phyloP scores from a whole-genome alignment of 352 stramenopile species.

The Phytophthora crassamura region DNA sequence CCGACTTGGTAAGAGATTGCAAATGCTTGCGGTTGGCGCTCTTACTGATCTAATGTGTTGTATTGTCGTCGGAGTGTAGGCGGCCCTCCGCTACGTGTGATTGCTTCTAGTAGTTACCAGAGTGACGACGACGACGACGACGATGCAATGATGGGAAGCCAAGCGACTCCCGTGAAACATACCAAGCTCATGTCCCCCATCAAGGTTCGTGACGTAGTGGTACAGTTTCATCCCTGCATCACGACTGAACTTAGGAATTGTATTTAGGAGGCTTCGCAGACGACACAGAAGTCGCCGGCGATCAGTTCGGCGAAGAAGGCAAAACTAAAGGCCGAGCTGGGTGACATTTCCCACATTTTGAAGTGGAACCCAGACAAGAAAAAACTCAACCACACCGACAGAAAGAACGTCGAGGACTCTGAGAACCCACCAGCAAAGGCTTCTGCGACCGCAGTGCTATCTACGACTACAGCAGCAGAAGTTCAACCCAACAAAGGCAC shows the following conservation, averaged over 20 bases:
- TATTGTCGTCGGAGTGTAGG: conserved; percentile 16
- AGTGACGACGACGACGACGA: conserved; percentile 57
- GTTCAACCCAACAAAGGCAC: conserved; percentile 15
- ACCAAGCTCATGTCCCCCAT: conserved; percentile 27
- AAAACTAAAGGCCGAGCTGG: conserved; percentile 30
- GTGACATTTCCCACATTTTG: conserved; percentile 35
- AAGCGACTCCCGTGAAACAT: conserved; percentile 20
- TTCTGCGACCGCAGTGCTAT: neutral
- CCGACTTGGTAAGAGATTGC: conserved; percentile 39
- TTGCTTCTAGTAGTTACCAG: conserved; percentile 37
- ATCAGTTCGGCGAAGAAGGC: conserved; percentile 16
- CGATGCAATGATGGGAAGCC: conserved; percentile 38
- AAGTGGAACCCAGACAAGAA: conserved; percentile 35
- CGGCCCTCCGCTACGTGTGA: conserved; percentile 56
- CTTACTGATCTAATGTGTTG: neutral
- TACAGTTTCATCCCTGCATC: neutral
- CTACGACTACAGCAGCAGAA: conserved; percentile 7
- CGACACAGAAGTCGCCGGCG: neutral
- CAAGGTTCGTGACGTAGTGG: conserved; percentile 25
- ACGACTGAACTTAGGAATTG: neutral
- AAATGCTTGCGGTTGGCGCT: neutral
- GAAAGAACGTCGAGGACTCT: conserved; percentile 9
- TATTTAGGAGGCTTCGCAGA: conserved; percentile 6
- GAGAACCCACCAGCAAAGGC: conserved; percentile 12
- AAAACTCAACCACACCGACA: neutral